Evolutionary conservation across 2,329 filamentous ascomycete genomes (phyloP).

Genomic region (Penicillium sp.): DNA sequence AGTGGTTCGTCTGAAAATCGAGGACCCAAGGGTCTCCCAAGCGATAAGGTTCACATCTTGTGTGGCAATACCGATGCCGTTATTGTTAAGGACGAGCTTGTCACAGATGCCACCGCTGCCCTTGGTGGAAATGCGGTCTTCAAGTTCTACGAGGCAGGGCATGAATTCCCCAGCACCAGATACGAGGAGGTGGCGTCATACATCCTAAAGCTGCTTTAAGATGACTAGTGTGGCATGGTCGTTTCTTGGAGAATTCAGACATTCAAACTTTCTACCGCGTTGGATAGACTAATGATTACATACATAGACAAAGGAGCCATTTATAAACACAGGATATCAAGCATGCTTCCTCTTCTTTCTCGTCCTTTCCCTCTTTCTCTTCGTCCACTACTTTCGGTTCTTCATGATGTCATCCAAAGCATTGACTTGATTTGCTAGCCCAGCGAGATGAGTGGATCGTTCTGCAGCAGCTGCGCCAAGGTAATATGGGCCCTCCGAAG

Average conservation of each 20-base stretch:
- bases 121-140: slow-evolving; percentile 62
- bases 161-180: slow-evolving; percentile 68
- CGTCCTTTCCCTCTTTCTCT: not conserved
- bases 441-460: slow-evolving; percentile 30
- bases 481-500: slow-evolving; percentile 35
- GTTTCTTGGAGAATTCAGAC: not conserved
- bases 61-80: slow-evolving; percentile 68
- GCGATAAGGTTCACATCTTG: slow-evolving; percentile 62
- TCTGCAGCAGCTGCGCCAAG: slow-evolving; percentile 32
- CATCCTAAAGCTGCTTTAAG: slow-evolving; percentile 47
- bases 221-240: not conserved
- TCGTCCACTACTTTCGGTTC: slow-evolving; percentile 1
- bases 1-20: slow-evolving; percentile 26
- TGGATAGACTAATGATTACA: not conserved
- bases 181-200: slow-evolving; percentile 59
- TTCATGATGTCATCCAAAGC: slow-evolving; percentile 32
- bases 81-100: slow-evolving; percentile 64
- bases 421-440: slow-evolving; percentile 33
- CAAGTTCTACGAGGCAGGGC: slow-evolving; percentile 62
- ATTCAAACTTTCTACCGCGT: not conserved
- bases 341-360: not conserved
- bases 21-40: slow-evolving; percentile 34
- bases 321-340: not conserved
- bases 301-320: slow-evolving; percentile 13
- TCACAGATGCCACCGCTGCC: slow-evolving; percentile 59